Evolutionary conservation across 345 rosid species (phyloP), one percentile per base, ranked within the genome.

Genomic region (Hypericum androsaemum): DNA sequence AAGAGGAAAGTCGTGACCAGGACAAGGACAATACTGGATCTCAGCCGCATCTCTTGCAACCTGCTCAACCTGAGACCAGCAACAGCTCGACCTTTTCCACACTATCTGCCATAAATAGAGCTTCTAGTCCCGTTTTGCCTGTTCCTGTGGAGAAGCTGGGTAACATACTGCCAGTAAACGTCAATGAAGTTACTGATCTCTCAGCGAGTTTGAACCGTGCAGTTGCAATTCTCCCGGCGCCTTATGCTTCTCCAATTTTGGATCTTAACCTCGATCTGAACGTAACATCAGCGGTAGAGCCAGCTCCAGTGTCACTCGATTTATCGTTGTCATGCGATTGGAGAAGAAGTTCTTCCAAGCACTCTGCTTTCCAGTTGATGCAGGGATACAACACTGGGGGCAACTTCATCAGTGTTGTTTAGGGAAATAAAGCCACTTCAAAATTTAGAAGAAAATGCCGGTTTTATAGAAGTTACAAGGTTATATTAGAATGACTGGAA

Each of bases 371-470:
- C 62, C 77, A 73, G 79, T 64, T 42, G 58, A 61, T 73, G 79
- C 54, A 74, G 14, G 62, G 73, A 70, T 75, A 80, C 68, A 67
- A 59, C 55, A 81, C 69, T 55, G 90, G 83, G 55, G 96, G 82
- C 16, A 74, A 66, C 77, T 77, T 72, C 64, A 82, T 84, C 56
- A 74, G 76, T 48, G 88, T 83, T 58, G 84, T 84, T 53, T 83
- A 68, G 77, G 52, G 16, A 47, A 37, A 57, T 39, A 45, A 45
- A 46, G 55, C 35, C 48, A 61, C 53, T 44, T 55, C 53, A 60
- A 59, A 54, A 60, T 66, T 71, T 63, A 74, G 58, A 55, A 40
- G 52, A 61, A 41, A 41, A 71, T 14, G 13, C 48, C 56, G 62
- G 59, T 6, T 12, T n/a, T 28, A n/a, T 7, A 62, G 53, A 62